A percentile compares a stretch with the other conserved stretches of the same genome.
phyloP scores from a whole-genome alignment of 192 early-diverging fungal genomes.

The Powellomyces hirtus region DNA sequence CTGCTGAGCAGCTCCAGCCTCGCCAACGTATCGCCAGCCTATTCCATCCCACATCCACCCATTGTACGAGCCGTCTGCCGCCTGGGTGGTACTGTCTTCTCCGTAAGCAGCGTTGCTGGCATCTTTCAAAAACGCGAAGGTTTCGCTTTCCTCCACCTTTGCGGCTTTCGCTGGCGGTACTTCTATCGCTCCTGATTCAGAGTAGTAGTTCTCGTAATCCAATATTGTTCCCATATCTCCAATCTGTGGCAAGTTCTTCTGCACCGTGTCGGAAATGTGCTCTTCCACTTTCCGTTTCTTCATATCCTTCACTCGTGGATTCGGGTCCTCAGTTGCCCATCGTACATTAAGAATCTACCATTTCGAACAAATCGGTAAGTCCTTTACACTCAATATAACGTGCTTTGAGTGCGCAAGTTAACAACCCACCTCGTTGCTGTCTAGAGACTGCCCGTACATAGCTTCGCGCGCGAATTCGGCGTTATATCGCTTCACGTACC shows the following conservation, averaged over 20 bases:
- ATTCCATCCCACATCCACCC: constrained; percentile 28
- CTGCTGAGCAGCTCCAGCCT: background rate
- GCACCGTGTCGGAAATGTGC: constrained; percentile 52
- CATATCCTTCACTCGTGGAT: constrained; percentile 53
- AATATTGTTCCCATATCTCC: constrained; percentile 51
- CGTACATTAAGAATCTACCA: constrained; percentile 58
- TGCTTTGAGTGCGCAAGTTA: background rate
- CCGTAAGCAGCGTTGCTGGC: constrained; percentile 20
- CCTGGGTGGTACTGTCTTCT: background rate
- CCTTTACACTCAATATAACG: background rate
- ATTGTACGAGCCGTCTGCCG: constrained; percentile 2
- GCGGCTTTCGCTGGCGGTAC: constrained; percentile 5
- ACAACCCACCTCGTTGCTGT: constrained; percentile 64
- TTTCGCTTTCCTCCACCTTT: constrained; percentile 22
- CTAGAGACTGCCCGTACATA: constrained; percentile 78
- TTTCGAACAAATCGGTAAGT: background rate
- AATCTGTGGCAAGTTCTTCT: constrained; percentile 55
- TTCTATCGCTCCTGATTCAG: background rate
- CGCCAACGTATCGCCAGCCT: constrained; percentile 1
- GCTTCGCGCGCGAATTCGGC: constrained; percentile 92
- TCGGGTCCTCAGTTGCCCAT: constrained; percentile 85
- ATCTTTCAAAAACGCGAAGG: constrained; percentile 3
- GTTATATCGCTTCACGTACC: constrained; percentile 62
- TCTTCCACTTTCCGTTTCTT: constrained; percentile 62
- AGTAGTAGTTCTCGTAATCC: constrained; percentile 48